Conservation (phyloP, 495 filamentous ascomycete genomes). For the Emericellopsis terricola region DNA sequence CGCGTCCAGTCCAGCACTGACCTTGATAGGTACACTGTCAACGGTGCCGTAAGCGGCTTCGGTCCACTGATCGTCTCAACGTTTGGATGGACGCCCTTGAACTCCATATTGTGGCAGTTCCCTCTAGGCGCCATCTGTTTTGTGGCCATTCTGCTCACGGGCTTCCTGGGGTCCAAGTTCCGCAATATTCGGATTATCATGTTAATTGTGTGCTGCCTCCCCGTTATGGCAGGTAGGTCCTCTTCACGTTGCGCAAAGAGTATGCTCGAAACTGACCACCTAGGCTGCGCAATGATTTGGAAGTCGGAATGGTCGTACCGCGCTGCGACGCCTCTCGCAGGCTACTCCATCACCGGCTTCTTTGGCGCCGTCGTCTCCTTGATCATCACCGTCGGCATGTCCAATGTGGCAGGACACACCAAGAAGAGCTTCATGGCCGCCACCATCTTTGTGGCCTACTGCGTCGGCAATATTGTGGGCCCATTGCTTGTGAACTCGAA, state of each 20-base stretch:
- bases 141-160: conserved; percentile 44
- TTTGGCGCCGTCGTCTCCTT: conserved; percentile 49
- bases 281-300: conserved; percentile 63
- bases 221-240: conserved; percentile 55
- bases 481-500: conserved; percentile 49
- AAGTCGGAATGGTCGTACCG: conserved; percentile 45
- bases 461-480: conserved; percentile 52
- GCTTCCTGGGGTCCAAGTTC: conserved; percentile 37
- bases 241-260: too few relatives aligned
- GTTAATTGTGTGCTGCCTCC: conserved; percentile 44
- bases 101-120: conserved; percentile 57
- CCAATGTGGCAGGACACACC: conserved; percentile 58
- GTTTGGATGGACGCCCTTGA: conserved; percentile 46
- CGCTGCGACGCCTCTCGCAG: conserved; percentile 43
- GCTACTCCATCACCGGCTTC: conserved; percentile 53
- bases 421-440: conserved; percentile 62
- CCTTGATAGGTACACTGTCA: conserved; percentile 37
- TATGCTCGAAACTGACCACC: too few relatives aligned
- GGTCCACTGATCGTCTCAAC: conserved; percentile 58
- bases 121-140: conserved; percentile 47
- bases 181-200: conserved; percentile 48
- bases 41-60: conserved; percentile 61
- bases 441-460: conserved; percentile 57
- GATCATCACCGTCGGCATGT: conserved; percentile 48
- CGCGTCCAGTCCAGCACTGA: conserved; percentile 5